Base-by-base conservation (phyloP, 257 asterid species). In the Forsythia viridissima region DNA sequence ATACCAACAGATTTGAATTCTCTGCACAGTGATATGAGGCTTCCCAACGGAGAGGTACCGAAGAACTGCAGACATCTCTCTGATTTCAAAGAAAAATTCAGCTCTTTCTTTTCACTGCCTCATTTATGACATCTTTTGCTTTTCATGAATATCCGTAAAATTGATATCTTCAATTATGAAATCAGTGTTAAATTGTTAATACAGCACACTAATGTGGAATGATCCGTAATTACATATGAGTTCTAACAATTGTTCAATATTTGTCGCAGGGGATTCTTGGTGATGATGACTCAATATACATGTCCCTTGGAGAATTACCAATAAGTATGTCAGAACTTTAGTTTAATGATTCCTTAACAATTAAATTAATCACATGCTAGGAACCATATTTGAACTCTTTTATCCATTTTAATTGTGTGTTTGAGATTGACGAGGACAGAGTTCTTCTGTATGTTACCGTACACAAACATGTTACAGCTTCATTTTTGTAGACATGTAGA, bases 301-400 rank as follows among this genome's bases (percentile, higher is more conserved):
- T 90, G 99, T 89, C 98, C 76, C 87, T 93, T 82, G 99, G 90
- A 80, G 98, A 93, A 84, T 90, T 94, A 89, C 99, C 99, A 77
- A 82, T 90, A 87, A 86, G 99, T 94, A 93, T 68, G 95, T 72
- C 77, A 73, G 65, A 15, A 72, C 76, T 80, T 82, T 59, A 61
- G 24, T 75, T 80, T 59, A 48, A 18, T 52, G 46, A 68, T 76
- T 65, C 24, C 34, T 71, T 44, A 46, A 21, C 61, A 73, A 55
- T 76, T 78, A 30, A 30, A 30, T 30, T 30, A 30, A 30, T 30
- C 1, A 30, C 34, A 0, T 30, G 34, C 34, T 30, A 30, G 34
- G 34, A 30, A 30, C 34, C 34, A 30, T 0, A 30, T 30, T 30
- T 30, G 34, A 30, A 30, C 2, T 48, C 20, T 48, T 48, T 6